A percentile compares a stretch with the other conserved stretches of the same genome.
Conservation (phyloP, 169 alveolate species). For the Perkinsus olseni region DNA sequence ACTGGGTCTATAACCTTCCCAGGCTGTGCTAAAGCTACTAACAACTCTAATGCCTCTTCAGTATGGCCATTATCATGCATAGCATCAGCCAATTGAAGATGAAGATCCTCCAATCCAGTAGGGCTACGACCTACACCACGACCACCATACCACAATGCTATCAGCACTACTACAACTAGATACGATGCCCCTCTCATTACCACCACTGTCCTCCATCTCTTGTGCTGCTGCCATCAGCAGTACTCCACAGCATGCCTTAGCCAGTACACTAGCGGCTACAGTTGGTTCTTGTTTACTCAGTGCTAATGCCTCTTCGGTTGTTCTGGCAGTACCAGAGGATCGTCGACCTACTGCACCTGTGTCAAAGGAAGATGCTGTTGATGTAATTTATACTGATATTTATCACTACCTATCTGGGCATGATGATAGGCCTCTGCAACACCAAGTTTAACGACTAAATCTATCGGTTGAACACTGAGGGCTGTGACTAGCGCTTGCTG, state of each 20-base stretch:
- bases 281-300: neutral
- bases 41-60: neutral
- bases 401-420: neutral
- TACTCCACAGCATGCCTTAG: neutral
- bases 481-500: neutral
- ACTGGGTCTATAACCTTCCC: neutral
- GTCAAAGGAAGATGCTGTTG: neutral
- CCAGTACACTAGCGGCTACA: neutral
- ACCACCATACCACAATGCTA: neutral
- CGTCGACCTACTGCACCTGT: neutral
- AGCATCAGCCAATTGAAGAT: neutral
- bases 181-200: neutral
- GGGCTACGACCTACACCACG: neutral
- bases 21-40: neutral
- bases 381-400: neutral
- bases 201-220: neutral
- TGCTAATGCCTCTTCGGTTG: neutral
- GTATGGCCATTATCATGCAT: neutral
- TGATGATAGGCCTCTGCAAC: neutral
- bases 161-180: neutral
- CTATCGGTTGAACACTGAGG: neutral
- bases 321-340: neutral
- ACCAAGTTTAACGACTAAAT: neutral
- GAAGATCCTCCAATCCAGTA: neutral
- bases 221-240: neutral